A percentile compares a stretch with the other conserved stretches of the same genome.
Evolutionary conservation across 2,329 filamentous ascomycete genomes (phyloP).

Genomic region (Teratosphaeria destructans): DNA sequence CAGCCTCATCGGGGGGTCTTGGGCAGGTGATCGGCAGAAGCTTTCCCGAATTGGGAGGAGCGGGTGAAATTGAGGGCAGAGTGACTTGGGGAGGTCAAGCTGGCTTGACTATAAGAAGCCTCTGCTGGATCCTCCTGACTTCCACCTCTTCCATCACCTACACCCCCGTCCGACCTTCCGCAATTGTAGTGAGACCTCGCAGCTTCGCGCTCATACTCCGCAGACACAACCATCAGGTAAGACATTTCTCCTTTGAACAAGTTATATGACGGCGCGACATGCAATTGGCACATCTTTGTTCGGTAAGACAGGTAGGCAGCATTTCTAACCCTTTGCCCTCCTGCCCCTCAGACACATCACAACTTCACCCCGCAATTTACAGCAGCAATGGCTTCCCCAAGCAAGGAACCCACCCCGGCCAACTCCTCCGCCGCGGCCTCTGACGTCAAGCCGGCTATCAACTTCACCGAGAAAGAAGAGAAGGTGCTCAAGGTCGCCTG

Average conservation of each 20-base stretch:
- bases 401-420: slow-evolving; percentile 5
- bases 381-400: not conserved
- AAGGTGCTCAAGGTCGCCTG: slow-evolving; percentile 20
- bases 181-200: not conserved
- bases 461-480: slow-evolving; percentile 22
- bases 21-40: not conserved
- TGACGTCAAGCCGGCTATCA: slow-evolving; percentile 2
- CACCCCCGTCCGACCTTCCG: not conserved
- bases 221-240: not conserved
- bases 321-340: not conserved
- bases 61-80: not conserved
- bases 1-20: not conserved
- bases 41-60: not conserved
- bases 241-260: not conserved
- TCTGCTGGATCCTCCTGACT: not conserved
- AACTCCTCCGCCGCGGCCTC: not conserved
- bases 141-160: not conserved
- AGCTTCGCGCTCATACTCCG: not conserved
- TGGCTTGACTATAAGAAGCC: not conserved
- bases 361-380: not conserved
- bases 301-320: not conserved
- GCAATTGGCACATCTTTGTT: not conserved
- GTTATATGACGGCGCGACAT: not conserved
- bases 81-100: not conserved
- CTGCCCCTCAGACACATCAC: not conserved